Evolutionary conservation across 2,329 filamentous ascomycete genomes (phyloP).

Genomic region (Dactylellina sp.): DNA sequence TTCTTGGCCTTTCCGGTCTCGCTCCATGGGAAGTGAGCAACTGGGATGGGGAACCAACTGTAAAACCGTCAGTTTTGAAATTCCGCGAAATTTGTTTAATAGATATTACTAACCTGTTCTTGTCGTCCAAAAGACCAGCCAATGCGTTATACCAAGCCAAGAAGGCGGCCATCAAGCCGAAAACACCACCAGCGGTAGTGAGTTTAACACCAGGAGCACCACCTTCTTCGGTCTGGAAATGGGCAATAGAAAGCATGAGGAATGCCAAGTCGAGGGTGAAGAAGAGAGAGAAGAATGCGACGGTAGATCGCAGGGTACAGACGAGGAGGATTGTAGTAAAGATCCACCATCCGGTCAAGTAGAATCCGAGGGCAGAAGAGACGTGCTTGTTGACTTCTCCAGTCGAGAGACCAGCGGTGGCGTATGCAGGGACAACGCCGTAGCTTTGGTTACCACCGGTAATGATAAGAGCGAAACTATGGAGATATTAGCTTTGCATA

Average conservation of each 20-base stretch:
- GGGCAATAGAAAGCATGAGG: slow-evolving; percentile 76
- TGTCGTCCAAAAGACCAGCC: slow-evolving; percentile 79
- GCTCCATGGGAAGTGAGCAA: slow-evolving; percentile 63
- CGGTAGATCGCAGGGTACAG: slow-evolving; percentile 79
- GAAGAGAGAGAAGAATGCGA: slow-evolving; percentile 83
- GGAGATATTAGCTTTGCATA: neutral
- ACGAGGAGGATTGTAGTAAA: slow-evolving; percentile 81
- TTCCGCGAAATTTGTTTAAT: neutral
- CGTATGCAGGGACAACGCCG: slow-evolving; percentile 70
- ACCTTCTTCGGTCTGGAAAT: slow-evolving; percentile 69
- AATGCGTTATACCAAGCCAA: slow-evolving; percentile 88
- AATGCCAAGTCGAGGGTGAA: slow-evolving; percentile 81
- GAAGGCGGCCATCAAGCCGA: slow-evolving; percentile 84
- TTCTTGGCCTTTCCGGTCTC: slow-evolving; percentile 60
- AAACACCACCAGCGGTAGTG: slow-evolving; percentile 79
- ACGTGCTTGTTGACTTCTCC: slow-evolving; percentile 64
- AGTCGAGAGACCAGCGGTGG: slow-evolving; percentile 61
- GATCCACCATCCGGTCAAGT: slow-evolving; percentile 84
- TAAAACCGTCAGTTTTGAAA: slow-evolving; percentile 29
- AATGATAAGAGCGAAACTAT: slow-evolving; percentile 75
- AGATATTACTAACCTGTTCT: slow-evolving; percentile 63
- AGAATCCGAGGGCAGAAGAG: slow-evolving; percentile 76
- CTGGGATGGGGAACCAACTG: slow-evolving; percentile 56
- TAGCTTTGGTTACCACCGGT: slow-evolving; percentile 73
- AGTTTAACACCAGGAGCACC: slow-evolving; percentile 66